These are phyloP conservation scores for Chaetoceros muelleri DNA, from an alignment of 108 stramenopile species.

Conservation along the genomic window DNA sequence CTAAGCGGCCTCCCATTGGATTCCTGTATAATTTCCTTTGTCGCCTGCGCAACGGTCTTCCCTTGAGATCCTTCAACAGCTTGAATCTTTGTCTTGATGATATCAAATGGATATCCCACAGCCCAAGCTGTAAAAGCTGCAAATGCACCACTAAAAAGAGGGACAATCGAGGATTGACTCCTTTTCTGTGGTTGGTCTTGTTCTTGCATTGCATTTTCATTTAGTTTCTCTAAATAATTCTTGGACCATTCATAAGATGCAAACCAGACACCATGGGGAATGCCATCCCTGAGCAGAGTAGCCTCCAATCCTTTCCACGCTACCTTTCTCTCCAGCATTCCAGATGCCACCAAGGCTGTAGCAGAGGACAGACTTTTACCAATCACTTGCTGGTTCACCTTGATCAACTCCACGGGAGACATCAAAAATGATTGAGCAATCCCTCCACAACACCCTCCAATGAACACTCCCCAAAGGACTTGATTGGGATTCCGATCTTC, in stretches of 20 bases:
- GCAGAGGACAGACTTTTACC: constrained; percentile 16
- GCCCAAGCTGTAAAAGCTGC: constrained; percentile 75
- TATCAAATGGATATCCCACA: constrained; percentile 76
- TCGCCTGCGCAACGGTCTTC: constrained; percentile 30
- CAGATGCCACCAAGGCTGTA: constrained; percentile 8
- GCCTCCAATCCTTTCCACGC: constrained; percentile 66
- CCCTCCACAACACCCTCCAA: constrained; percentile 72
- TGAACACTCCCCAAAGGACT: constrained; percentile 44
- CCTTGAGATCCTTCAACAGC: background rate
- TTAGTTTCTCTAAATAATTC: constrained; percentile 1
- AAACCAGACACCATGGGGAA: constrained; percentile 83
- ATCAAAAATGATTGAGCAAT: constrained; percentile 73
- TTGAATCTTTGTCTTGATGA: constrained; percentile 81
- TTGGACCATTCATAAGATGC: constrained; percentile 44
- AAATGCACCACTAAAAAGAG: constrained; percentile 58
- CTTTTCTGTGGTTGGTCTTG: too few species aligned
- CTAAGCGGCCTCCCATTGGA: constrained; percentile 31
- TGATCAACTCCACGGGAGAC: constrained; percentile 74
- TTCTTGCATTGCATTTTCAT: background rate
- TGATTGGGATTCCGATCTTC: constrained; percentile 4
- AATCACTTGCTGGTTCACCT: constrained; percentile 60
- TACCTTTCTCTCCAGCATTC: background rate
- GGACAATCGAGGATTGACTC: constrained; percentile 9
- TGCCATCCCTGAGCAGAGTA: constrained; percentile 61
- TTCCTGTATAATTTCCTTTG: constrained; percentile 35